Conservation (phyloP, 2,329 filamentous ascomycete genomes). For the Elsinoe batatas region DNA sequence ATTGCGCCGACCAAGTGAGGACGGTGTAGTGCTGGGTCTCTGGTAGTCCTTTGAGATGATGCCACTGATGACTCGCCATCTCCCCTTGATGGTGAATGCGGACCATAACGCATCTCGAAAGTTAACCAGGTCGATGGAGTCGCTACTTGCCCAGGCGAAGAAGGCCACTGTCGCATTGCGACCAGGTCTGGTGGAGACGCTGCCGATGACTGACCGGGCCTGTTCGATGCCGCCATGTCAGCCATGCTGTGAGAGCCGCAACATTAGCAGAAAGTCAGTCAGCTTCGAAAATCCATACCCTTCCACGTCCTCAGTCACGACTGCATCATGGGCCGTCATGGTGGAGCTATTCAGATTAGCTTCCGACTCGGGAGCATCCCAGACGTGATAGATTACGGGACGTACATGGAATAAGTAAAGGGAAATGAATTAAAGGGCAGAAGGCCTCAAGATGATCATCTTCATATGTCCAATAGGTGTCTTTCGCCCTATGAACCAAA, state of each 20-base stretch:
- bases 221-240: not conserved
- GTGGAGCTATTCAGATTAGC: no score
- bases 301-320: no score
- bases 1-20: not conserved
- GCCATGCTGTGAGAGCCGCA: not conserved
- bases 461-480: no score
- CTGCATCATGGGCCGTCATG: no score
- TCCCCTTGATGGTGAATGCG: not conserved
- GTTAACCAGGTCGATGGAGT: not conserved
- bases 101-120: not conserved
- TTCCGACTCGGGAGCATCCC: no score
- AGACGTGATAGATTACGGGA: no score
- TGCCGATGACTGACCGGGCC: not conserved
- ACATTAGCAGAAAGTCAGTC: no score
- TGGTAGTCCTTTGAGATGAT: not conserved
- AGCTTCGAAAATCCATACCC: no score
- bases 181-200: not conserved
- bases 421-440: no score
- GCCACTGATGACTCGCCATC: not conserved
- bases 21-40: not conserved
- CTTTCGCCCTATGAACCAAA: no score
- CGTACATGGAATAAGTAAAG: no score
- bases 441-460: no score
- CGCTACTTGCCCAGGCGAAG: not conserved
- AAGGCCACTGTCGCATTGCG: not conserved